phyloP scores from a whole-genome alignment of 306 rosid species.

The Gleditsia sinensis region DNA sequence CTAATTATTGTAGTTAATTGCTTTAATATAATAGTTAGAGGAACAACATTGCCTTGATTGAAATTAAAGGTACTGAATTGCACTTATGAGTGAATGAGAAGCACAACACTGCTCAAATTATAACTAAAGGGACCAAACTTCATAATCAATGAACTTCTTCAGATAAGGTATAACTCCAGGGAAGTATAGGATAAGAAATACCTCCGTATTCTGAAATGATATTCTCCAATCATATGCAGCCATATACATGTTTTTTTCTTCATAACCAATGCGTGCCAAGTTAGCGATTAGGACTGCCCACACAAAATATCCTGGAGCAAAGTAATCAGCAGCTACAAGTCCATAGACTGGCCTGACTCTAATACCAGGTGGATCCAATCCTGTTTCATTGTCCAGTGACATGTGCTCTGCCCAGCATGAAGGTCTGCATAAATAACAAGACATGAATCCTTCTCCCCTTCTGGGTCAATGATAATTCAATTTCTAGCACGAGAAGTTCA shows the following conservation, averaged over 20 bases:
- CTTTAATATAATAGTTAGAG: not conserved
- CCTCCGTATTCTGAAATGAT: slow-evolving; percentile 89
- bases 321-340: slow-evolving; percentile 93
- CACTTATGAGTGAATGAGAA: too few relatives aligned
- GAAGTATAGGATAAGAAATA: slow-evolving; percentile 23
- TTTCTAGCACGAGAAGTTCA: slow-evolving; percentile 17
- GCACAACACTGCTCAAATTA: too few relatives aligned
- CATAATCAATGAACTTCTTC: slow-evolving; percentile 26
- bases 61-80: not conserved
- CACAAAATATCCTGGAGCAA: slow-evolving; percentile 84
- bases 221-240: slow-evolving; percentile 95
- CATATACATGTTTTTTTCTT: slow-evolving; percentile 87
- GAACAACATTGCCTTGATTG: not conserved
- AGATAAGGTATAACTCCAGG: not conserved
- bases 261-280: slow-evolving; percentile 83
- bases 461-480: not conserved
- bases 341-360: slow-evolving; percentile 83
- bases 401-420: slow-evolving; percentile 88
- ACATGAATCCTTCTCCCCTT: slow-evolving; percentile 12
- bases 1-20: not conserved
- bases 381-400: slow-evolving; percentile 86
- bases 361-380: slow-evolving; percentile 78
- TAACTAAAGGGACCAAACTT: not conserved
- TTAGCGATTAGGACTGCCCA: slow-evolving; percentile 92
- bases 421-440: slow-evolving; percentile 54